A percentile compares a stretch with the other conserved stretches of the same genome.
phyloP scores from a whole-genome alignment of 176 grass and related monocot genomes.

The Guadua angustifolia region DNA sequence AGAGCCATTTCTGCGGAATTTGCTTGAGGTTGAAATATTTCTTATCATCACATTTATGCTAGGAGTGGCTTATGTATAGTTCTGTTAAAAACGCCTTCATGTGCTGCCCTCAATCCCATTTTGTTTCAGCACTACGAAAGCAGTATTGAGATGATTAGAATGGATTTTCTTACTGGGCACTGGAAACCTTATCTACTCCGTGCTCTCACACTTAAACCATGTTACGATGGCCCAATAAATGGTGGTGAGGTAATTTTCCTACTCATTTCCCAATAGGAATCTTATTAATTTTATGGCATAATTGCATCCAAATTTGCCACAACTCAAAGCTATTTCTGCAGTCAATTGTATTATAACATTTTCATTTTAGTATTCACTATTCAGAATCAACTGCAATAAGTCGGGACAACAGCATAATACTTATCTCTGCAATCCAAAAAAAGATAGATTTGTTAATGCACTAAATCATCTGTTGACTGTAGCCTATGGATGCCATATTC shows the following conservation, averaged over 20 bases:
- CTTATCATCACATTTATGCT: constrained; percentile 14
- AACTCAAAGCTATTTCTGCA: constrained; percentile 19
- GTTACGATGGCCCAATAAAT: constrained; percentile 75
- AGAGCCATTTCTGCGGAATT: constrained; percentile 94
- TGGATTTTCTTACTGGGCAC: constrained; percentile 86
- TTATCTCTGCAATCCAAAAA: constrained; percentile 15
- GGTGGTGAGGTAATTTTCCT: constrained; percentile 73
- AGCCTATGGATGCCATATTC: constrained; percentile 10
- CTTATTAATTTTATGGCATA: constrained; percentile 17
- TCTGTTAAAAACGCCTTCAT: constrained; percentile 37
- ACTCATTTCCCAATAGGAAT: neutral
- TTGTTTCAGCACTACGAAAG: constrained; percentile 72
- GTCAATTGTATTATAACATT: constrained; percentile 19
- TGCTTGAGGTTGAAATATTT: constrained; percentile 82
- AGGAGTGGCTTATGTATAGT: neutral
- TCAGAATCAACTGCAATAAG: constrained; percentile 22
- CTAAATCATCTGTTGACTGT: neutral
- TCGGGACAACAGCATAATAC: constrained; percentile 5
- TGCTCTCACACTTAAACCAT: constrained; percentile 86
- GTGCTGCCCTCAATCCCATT: constrained; percentile 8
- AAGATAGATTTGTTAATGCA: constrained; percentile 20
- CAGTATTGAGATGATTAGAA: constrained; percentile 97
- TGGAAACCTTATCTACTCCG: constrained; percentile 89
- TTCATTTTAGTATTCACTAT: constrained; percentile 29
- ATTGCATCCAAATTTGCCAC: constrained; percentile 4